Evolutionary conservation across 2,329 filamentous ascomycete species (phyloP).

Genomic region (Akanthomyces uredinophilus): DNA sequence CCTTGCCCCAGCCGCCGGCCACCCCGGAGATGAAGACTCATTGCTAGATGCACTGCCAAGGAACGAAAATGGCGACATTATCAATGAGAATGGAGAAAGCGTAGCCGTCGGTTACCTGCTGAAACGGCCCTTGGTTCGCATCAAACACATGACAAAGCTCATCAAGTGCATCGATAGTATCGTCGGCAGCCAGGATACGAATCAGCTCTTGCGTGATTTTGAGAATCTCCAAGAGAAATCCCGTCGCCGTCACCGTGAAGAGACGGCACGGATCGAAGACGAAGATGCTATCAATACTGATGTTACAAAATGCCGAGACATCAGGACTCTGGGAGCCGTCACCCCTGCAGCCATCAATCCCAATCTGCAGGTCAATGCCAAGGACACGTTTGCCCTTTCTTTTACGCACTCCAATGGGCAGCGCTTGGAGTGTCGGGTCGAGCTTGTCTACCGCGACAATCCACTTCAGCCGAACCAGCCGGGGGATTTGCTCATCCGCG

Average conservation of each 20-base stretch:
- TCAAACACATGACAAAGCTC: conserved; percentile 83
- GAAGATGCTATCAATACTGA: conserved; percentile 84
- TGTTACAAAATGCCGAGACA: conserved; percentile 71
- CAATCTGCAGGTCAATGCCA: conserved; percentile 76
- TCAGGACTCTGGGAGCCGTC: conserved; percentile 68
- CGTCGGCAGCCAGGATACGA: conserved; percentile 42
- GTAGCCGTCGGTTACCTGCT: conserved; percentile 92
- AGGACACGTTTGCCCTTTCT: conserved; percentile 84
- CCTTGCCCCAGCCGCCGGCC: conserved; percentile 62
- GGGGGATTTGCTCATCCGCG: conserved; percentile 88
- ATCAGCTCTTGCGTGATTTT: conserved; percentile 47
- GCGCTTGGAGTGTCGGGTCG: conserved; percentile 80
- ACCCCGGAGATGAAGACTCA: conserved; percentile 54
- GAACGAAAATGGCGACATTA: conserved; percentile 60
- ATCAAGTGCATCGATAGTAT: conserved; percentile 63
- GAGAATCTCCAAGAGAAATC: conserved; percentile 71
- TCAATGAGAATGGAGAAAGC: conserved; percentile 74
- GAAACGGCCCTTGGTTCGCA: conserved; percentile 78
- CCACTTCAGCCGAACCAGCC: conserved; percentile 58
- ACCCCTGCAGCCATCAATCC: conserved; percentile 67
- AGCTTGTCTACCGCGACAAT: conserved; percentile 81
- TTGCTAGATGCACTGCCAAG: conserved; percentile 54
- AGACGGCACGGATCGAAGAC: conserved; percentile 69
- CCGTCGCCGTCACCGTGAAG: conserved; percentile 58
- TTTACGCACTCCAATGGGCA: conserved; percentile 86